These are phyloP conservation scores for Tylopilus rubrobrunneus DNA, from an alignment of 768 basidiomycete species.

Conservation along the genomic window DNA sequence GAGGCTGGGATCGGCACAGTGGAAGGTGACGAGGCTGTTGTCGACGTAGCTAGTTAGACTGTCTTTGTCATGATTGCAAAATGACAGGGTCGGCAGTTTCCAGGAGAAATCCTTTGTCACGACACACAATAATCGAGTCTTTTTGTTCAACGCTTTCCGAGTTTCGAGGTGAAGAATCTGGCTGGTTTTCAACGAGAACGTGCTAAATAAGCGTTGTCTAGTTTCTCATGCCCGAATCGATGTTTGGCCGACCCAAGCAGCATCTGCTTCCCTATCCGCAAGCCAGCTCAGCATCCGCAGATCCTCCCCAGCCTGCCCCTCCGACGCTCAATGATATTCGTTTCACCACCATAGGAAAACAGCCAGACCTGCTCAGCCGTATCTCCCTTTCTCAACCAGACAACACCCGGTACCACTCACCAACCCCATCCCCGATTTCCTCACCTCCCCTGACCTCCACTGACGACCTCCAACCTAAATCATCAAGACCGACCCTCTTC, in stretches of 20 bases:
- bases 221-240: slow-evolving; percentile 29
- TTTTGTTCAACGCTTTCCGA: background rate
- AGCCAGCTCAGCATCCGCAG: background rate
- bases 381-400: slow-evolving; percentile 37
- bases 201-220: too few species aligned
- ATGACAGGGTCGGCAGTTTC: slow-evolving; percentile 9
- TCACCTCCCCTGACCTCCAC: slow-evolving; percentile 1
- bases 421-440: slow-evolving; percentile 21
- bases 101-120: background rate
- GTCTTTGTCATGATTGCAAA: background rate
- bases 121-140: background rate
- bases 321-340: slow-evolving; percentile 39
- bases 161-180: slow-evolving; percentile 14
- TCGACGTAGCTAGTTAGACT: background rate
- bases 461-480: slow-evolving; percentile 5
- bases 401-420: slow-evolving; percentile 22
- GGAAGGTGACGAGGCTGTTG: too few species aligned
- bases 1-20: too few species aligned
- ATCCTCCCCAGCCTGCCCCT: slow-evolving; percentile 7
- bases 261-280: slow-evolving; percentile 20
- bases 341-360: slow-evolving; percentile 53
- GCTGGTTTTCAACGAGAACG: background rate
- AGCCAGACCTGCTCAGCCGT: slow-evolving; percentile 49
- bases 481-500: slow-evolving; percentile 20
- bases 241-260: slow-evolving; percentile 27